Evolutionary conservation across 225 moss, liverwort and hornwort genomes (phyloP).

Genomic region (Polytrichum formosum): DNA sequence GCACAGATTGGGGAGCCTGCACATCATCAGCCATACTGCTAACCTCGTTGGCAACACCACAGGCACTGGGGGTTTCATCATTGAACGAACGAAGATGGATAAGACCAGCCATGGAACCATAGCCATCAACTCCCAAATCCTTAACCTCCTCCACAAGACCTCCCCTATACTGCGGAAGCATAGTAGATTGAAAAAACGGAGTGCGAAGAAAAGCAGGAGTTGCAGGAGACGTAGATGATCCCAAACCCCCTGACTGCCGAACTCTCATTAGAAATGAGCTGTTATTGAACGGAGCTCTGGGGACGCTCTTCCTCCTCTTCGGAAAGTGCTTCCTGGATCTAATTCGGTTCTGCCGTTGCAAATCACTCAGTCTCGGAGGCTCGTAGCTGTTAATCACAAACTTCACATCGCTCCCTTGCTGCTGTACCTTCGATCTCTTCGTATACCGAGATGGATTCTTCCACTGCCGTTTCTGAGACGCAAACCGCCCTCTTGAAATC

Average conservation of each 20-base stretch:
- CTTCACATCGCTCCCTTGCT: background rate
- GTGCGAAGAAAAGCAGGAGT: slow-evolving; percentile 70
- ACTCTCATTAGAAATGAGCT: slow-evolving; percentile 89
- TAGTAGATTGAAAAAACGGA: slow-evolving; percentile 67
- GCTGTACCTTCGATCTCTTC: slow-evolving; percentile 1
- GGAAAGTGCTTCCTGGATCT: slow-evolving; percentile 44
- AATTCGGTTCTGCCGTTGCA: slow-evolving; percentile 42
- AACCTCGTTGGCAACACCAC: slow-evolving; percentile 16
- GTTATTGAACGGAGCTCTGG: slow-evolving; percentile 72
- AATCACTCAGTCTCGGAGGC: slow-evolving; percentile 43
- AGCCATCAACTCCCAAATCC: slow-evolving; percentile 61
- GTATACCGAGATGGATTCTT: background rate
- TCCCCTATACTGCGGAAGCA: slow-evolving; percentile 50
- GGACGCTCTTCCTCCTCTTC: slow-evolving; percentile 45
- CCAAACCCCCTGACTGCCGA: slow-evolving; percentile 73
- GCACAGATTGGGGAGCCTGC: slow-evolving; percentile 36
- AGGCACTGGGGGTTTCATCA: slow-evolving; percentile 36
- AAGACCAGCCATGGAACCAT: slow-evolving; percentile 92
- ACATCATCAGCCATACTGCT: slow-evolving; percentile 16
- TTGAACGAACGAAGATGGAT: slow-evolving; percentile 57
- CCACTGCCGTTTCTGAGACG: slow-evolving; percentile 4
- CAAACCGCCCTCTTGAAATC: background rate
- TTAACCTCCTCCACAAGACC: slow-evolving; percentile 70
- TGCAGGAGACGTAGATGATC: slow-evolving; percentile 46
- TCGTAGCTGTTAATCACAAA: slow-evolving; percentile 18